A percentile compares a stretch with the other conserved stretches of the same genome.
Conservation (phyloP, 768 basidiomycete species). For the Amanita polypyramis region DNA sequence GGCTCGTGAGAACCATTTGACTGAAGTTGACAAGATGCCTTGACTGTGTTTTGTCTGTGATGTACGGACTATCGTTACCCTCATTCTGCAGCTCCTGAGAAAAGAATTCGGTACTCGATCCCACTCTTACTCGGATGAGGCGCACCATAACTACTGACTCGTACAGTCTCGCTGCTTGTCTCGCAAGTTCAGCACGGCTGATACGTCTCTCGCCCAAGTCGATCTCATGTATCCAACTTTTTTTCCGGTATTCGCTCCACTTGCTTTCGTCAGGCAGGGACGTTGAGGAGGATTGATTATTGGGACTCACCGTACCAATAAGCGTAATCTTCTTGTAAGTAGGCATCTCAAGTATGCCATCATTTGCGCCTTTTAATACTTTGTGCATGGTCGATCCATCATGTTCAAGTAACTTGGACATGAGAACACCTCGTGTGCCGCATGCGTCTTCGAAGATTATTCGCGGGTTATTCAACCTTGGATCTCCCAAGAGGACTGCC, state of each 20-base stretch:
- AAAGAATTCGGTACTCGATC: too few relatives aligned
- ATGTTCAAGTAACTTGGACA: neutral
- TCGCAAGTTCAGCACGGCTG: neutral
- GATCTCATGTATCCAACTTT: neutral
- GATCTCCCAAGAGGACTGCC: neutral
- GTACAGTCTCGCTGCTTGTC: neutral
- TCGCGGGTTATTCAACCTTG: neutral
- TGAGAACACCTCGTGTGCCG: neutral
- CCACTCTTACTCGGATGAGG: too few relatives aligned
- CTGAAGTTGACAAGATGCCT: neutral
- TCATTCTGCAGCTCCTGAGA: neutral
- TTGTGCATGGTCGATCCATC: neutral
- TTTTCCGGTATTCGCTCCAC: neutral
- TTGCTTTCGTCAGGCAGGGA: neutral
- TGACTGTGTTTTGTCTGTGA: neutral
- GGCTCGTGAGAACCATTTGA: neutral
- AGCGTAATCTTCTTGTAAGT: neutral
- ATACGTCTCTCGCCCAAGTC: neutral
- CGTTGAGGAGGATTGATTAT: neutral
- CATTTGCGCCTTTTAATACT: neutral
- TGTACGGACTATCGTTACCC: neutral
- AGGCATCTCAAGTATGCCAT: neutral
- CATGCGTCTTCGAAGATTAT: neutral
- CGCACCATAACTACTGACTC: too few relatives aligned
- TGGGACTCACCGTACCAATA: neutral